Evolutionary conservation across 148 eudicot species (phyloP), one percentile per base, ranked within the genome.

Genomic region (Talinum fruticosum): DNA sequence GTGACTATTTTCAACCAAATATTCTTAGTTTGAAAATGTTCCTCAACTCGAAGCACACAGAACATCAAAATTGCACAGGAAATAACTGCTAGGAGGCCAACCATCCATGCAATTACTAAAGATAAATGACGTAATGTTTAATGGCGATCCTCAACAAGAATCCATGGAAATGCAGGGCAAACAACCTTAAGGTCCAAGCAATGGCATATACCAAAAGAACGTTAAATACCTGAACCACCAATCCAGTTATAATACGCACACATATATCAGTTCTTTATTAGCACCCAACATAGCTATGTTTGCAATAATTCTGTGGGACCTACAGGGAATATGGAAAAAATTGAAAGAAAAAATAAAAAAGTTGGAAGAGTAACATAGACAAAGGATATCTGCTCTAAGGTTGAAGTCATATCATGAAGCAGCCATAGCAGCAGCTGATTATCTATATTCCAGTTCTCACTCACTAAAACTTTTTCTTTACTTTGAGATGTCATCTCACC

Each of bases 21-120:
- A 10, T 41, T 71, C 28, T 10, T 23, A 26, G 30, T 5, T 23
- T n/a, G 5, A 29, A 62, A 2, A 62, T 26, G 66, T 62, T 62
- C n/a, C n/a, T n/a, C n/a, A n/a, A 5, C 30, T 72, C 61, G 26
- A 71, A 72, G 61, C 72, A 69, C 21, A 67, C 26, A n/a, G 8
- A 66, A 53, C 12, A 44, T 51, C 33, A 2, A 2, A 13, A 41
- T 8, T 23, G 45, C 5, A 14, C 35, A 28, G 61, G 59, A 29
- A 18, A 47, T 41, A 26, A 47, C 29, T 23, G 26, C 47, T 33
- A 70, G 30, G 41, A 69, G n/a, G 35, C 74, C 24, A 15, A 19
- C 15, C 59, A 72, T 24, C 61, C 5, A 19, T n/a, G 57, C 15
- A 59, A 41, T 38, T 21, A 68, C 33, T 18, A 24, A 37, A 26